A percentile compares a stretch with the other conserved stretches of the same genome.
These are phyloP conservation scores for Ophiostoma tasmaniense DNA, from an alignment of 2,329 filamentous ascomycete species.

Conservation along the genomic window DNA sequence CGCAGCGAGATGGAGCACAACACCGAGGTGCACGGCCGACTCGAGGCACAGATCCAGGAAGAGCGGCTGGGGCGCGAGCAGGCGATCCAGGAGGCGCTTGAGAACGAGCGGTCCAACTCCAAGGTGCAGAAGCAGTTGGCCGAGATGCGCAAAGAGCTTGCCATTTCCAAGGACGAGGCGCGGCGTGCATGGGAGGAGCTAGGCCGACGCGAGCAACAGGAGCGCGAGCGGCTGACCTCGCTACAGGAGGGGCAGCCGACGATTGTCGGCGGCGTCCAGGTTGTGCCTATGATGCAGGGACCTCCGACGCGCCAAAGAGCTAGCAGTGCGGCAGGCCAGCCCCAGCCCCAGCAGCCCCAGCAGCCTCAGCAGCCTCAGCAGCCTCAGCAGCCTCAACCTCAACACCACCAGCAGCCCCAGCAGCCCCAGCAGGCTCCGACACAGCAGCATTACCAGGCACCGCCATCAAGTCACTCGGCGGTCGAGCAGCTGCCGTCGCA, in stretches of 20 bases:
- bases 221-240: conserved; percentile 77
- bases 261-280: conserved; percentile 84
- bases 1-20: conserved; percentile 77
- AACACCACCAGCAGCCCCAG: conserved; percentile 1
- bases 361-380: conserved; percentile 25
- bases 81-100: conserved; percentile 56
- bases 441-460: conserved; percentile 27
- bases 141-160: conserved; percentile 86
- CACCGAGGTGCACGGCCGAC: conserved; percentile 70
- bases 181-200: conserved; percentile 95
- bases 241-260: conserved; percentile 82
- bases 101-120: conserved; percentile 58
- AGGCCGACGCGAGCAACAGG: conserved; percentile 84
- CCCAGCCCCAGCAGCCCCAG: conserved; percentile 27
- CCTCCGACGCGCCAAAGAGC: conserved; percentile 28
- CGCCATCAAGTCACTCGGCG: conserved; percentile 25
- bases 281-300: conserved; percentile 83
- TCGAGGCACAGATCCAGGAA: conserved; percentile 66
- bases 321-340: conserved; percentile 27
- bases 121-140: conserved; percentile 68
- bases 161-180: conserved; percentile 93
- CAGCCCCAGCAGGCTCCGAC: conserved; percentile 19
- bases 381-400: conserved; percentile 9
- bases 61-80: conserved; percentile 65
- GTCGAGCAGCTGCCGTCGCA: conserved; percentile 17